Conservation (phyloP, 257 asterid genomes). For the Prunella vulgaris region DNA sequence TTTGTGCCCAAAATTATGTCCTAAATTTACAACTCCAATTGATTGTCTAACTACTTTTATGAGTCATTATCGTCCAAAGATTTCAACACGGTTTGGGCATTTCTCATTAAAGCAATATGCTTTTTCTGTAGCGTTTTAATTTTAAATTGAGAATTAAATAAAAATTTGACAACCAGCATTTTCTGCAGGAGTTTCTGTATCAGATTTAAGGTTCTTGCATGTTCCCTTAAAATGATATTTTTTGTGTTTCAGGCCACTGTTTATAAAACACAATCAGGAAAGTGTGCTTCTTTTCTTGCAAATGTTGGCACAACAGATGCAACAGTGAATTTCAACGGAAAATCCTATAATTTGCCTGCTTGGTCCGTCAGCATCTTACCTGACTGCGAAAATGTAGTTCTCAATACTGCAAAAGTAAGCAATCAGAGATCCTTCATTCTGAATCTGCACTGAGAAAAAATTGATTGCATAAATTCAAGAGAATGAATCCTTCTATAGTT, state of each 20-base stretch:
- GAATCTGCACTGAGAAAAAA: neutral
- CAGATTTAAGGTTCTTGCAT: neutral
- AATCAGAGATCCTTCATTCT: neutral
- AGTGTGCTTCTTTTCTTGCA: conserved; percentile 79
- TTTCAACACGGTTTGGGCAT: neutral
- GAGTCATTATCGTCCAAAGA: neutral
- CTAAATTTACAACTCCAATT: neutral
- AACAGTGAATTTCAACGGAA: conserved; percentile 56
- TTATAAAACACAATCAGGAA: conserved; percentile 61
- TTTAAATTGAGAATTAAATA: neutral
- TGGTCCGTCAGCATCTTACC: conserved; percentile 95
- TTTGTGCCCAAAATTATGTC: neutral
- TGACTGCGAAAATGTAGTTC: conserved; percentile 73
- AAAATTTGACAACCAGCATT: neutral
- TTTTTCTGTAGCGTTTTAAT: neutral
- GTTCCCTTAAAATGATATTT: neutral
- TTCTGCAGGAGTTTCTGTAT: neutral
- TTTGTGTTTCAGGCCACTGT: conserved; percentile 55
- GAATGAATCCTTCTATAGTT: neutral
- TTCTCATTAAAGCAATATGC: neutral
- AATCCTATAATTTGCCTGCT: conserved; percentile 70
- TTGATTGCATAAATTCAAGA: neutral
- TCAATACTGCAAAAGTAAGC: conserved; percentile 73
- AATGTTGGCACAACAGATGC: conserved; percentile 56
- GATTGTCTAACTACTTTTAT: neutral